Evolutionary conservation across 2,329 filamentous ascomycete species (phyloP).

Genomic region (Calonectria multiphialidica): DNA sequence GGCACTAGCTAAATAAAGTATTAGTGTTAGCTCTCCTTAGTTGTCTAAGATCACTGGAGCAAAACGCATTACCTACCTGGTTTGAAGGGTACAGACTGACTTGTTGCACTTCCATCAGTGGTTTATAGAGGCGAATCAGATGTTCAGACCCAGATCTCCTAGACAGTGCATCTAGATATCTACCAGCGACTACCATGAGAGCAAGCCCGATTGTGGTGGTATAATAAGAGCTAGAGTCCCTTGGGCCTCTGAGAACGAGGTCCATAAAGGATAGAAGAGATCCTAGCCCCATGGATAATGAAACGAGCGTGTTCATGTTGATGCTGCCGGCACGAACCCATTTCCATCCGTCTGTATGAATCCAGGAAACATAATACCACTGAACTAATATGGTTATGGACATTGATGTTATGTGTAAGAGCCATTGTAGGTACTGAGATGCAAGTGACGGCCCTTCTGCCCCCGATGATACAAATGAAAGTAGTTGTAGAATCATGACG

Average conservation of each 20-base stretch:
- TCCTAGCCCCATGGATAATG: slow-evolving; percentile 5
- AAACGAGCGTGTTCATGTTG: slow-evolving; percentile 23
- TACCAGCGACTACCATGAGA: slow-evolving; percentile 13
- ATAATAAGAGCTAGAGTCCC: slow-evolving; percentile 1
- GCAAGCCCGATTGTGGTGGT: slow-evolving; percentile 6
- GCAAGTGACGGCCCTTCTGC: neutral
- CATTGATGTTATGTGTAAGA: neutral
- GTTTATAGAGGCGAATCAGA: slow-evolving; percentile 8
- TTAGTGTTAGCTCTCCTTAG: neutral
- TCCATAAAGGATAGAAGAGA: neutral
- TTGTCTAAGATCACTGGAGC: neutral
- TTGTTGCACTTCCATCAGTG: slow-evolving; percentile 8
- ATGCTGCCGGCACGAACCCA: neutral
- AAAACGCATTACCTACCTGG: neutral
- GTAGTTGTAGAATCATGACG: neutral
- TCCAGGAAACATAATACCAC: slow-evolving; percentile 1
- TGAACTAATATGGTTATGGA: slow-evolving; percentile 1
- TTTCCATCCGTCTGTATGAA: slow-evolving; percentile 16
- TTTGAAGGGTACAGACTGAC: neutral
- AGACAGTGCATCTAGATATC: slow-evolving; percentile 18
- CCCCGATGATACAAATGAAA: neutral
- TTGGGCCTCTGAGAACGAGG: neutral
- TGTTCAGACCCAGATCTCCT: slow-evolving; percentile 1
- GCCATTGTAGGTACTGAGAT: neutral
- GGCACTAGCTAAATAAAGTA: neutral